Conservation (phyloP, 176 grass and related monocot species). For the Paspalum vaginatum region DNA sequence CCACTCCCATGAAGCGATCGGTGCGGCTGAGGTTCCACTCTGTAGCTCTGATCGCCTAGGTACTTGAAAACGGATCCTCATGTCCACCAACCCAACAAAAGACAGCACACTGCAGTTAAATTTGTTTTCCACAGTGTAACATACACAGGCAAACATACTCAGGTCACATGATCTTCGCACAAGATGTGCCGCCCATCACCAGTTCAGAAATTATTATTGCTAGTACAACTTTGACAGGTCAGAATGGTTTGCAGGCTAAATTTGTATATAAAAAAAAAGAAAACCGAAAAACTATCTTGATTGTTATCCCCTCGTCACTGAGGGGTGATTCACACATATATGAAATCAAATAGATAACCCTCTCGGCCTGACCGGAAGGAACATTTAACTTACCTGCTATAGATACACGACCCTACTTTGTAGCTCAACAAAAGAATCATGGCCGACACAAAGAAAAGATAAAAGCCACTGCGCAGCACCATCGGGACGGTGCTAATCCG, state of each 20-base stretch:
- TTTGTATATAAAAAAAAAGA: conserved; percentile 29
- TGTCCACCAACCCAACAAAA: too few relatives aligned
- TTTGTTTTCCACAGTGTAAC: too few relatives aligned
- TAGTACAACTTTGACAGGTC: neutral
- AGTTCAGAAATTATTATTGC: too few relatives aligned
- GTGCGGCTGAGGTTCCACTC: too few relatives aligned
- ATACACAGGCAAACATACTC: too few relatives aligned
- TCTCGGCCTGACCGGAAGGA: neutral
- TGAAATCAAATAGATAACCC: conserved; percentile 22
- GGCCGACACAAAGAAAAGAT: conserved; percentile 67
- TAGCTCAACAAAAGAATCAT: conserved; percentile 79
- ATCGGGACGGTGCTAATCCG: conserved; percentile 41
- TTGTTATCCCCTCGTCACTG: neutral
- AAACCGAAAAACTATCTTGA: conserved; percentile 3
- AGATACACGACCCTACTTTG: conserved; percentile 73
- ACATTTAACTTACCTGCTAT: conserved; percentile 51
- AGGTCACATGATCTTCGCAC: too few relatives aligned
- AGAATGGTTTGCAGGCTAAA: conserved; percentile 23
- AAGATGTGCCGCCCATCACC: too few relatives aligned
- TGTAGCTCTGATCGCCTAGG: too few relatives aligned
- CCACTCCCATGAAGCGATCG: too few relatives aligned
- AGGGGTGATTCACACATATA: neutral
- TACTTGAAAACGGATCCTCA: too few relatives aligned
- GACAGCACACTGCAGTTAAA: too few relatives aligned
- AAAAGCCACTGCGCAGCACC: conserved; percentile 64